Evolutionary conservation across 2,329 filamentous ascomycete species (phyloP), one percentile per base, ranked within the genome.

Genomic region (Fusarium coicis): DNA sequence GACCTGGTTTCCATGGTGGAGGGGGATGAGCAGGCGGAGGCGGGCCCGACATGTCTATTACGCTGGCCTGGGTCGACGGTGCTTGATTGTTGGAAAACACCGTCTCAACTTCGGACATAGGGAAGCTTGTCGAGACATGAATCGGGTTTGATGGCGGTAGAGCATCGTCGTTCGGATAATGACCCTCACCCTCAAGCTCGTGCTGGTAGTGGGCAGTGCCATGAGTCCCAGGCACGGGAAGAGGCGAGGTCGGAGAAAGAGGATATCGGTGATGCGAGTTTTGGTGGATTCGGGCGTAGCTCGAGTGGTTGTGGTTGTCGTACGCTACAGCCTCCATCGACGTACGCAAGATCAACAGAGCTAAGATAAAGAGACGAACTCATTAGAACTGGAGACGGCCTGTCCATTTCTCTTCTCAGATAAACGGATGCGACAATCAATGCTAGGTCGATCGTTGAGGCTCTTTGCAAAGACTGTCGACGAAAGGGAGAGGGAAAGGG

Each of bases 11-110:
- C 47, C 65, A 60, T 47, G 42, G 32, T 37, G 58, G 64, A 39
- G 53, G 69, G 52, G 68, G 70, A 53, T 70, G 66, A 49, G 66
- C 65, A 49, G 72, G 73, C 55, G 73, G 70, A 55, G 72, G 71
- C 14, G 68, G 74, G 56, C 74, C 74, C 34, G 71, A 64, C 60
- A 73, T 63, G 40, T 66, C 52, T 52, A 65, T 53, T 40, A 75
- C 73, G 66, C 79, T 80, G 11, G 79, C 77, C 32, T 76, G 66
- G n/a, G 76, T 74, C 26, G 79, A 80, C 54, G 76, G 66, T 62
- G 79, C 74, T 53, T 76, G 78, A 26, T 77, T 74, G 28, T 74
- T 79, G 60, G 66, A 69, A 65, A 69, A 69, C 16, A 73, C 71
- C 61, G 79, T 77, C 69, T 79, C 79, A 32, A 78, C 76, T 44